Base-by-base conservation (phyloP, 257 asterid genomes). In the Cruciata laevipes region DNA sequence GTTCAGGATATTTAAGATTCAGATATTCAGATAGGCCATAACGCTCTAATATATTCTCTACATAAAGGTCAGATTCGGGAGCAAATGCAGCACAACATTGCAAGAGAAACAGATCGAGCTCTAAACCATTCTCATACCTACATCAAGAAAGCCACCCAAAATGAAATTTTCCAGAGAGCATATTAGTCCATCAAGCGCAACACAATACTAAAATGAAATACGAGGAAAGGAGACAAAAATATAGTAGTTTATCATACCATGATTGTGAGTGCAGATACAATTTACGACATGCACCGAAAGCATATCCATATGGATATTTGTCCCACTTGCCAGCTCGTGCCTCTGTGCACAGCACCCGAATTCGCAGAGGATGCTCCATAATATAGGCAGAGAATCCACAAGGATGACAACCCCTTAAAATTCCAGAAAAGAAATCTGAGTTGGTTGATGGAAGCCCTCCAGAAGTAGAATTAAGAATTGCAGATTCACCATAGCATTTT, bases 271-370 rank as follows among this genome's bases (percentile, higher is more conserved):
- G 11, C 42, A 37, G 94, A 63, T 90, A 94, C 95, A 94, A 88
- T 66, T 84, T 96, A 73, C 84, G 82, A 55, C 84, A 87, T 67
- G 90, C 77, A 82, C 82, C 68, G 65, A 96, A 86, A 68, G 86
- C 82, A 79, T 90, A 95, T 80, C 87, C 30, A 27, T 27, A 27
- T 27, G 2, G 1, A 27, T 27, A 27, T 27, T 27, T 80, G 71
- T 89, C 90, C 99, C 99, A 94, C 96, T 90, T 85, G 71, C 95
- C 96, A 75, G 99, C 95, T 71, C 81, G 91, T 72, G 87, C 97
- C 83, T 94, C 85, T 0, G 99, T 96, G 70, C 96, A 87, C 74
- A 94, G 90, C 73, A 90, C 99, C 81, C 95, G 86, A 78, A 94
- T 88, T 69, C 89, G 87, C 58, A 94, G 81, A 74, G 96, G 96